These are phyloP conservation scores for Xylariaceae sp. DNA, from an alignment of 2,329 filamentous ascomycete species.

Conservation along the genomic window DNA sequence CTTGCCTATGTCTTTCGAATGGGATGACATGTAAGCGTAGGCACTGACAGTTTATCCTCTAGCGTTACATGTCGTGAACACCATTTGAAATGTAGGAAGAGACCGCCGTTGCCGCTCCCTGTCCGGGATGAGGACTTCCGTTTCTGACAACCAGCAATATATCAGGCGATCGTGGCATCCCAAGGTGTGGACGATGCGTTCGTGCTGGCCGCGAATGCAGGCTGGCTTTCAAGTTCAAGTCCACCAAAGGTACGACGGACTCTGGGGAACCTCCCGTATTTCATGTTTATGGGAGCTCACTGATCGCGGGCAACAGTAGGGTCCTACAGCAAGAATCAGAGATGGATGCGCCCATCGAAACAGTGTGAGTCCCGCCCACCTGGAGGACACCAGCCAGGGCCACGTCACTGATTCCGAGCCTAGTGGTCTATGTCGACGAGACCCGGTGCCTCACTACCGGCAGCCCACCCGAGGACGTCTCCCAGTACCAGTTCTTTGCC, in stretches of 20 bases:
- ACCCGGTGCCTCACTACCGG: slow-evolving; percentile 18
- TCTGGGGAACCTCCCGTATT: too few relatives aligned
- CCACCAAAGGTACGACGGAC: slow-evolving; percentile 21
- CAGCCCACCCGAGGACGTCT: slow-evolving; percentile 13
- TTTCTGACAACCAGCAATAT: background rate
- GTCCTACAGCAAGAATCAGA: slow-evolving; percentile 21
- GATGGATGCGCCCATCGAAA: slow-evolving; percentile 21
- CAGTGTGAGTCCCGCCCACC: slow-evolving; percentile 13
- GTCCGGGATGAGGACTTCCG: too few relatives aligned
- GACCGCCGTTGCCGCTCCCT: background rate
- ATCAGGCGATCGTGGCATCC: slow-evolving; percentile 31
- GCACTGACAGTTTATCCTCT: slow-evolving; percentile 11
- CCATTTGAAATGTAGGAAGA: slow-evolving; percentile 36
- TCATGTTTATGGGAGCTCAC: too few relatives aligned
- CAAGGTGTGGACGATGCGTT: slow-evolving; percentile 24
- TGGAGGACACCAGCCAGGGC: background rate
- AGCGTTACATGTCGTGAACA: slow-evolving; percentile 40
- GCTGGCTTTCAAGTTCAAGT: slow-evolving; percentile 27
- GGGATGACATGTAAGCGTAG: background rate
- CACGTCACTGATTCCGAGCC: slow-evolving; percentile 6
- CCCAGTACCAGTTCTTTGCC: slow-evolving; percentile 12
- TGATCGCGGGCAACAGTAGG: slow-evolving; percentile 8
- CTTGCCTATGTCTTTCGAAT: background rate
- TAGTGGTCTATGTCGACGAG: slow-evolving; percentile 26
- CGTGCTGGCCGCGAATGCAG: slow-evolving; percentile 25